Evolutionary conservation across 2,329 filamentous ascomycete genomes (phyloP), one percentile per base, ranked within the genome.

Genomic region (Colletotrichum sp.): DNA sequence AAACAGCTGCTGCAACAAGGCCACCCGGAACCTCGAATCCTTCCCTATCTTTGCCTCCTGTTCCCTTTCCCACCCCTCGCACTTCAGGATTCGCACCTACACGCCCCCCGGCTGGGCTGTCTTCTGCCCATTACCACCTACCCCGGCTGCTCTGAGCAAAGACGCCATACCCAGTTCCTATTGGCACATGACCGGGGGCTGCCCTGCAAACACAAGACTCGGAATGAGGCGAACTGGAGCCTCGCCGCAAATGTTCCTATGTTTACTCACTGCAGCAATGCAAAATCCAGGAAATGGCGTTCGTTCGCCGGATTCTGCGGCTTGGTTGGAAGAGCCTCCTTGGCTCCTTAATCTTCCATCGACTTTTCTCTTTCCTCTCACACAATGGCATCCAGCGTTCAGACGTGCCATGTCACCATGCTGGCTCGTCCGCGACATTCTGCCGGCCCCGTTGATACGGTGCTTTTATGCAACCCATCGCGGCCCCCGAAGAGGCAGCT

Each of bases 151-250:
- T 52, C 43, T 52, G 43, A 52, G 43, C 43, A 30, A 76, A 76
- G 74, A 64, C 70, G 70, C 74, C 66, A 74, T 76, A 68, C 26
- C 64, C 74, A 69, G 59, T 36, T 64, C 34, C 30, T 60, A 69
- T 76, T 73, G 59, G 59, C 74, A 74, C 70, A 76, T 74, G 74
- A 76, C 71, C 64, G 65, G 74, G 74, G 71, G 55, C 64, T 69
- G 64, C 74, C 74, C 74, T 76, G 74, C 59, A 75, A 75, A 74
- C 57, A 65, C 70, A 67, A 69, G 59, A 74, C 74, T 74, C 48
- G 43, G 65, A 76, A 76, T 69, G 74, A 74, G 74, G 74, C 70
- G 70, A 73, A 59, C 64, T 73, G 73, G 73, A 75, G 48, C 70
- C 73, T 76, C 70, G 64, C 73, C 57, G 70, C 59, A 61, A 65